Evolutionary conservation across 2,329 filamentous ascomycete genomes (phyloP), one percentile per base, ranked within the genome.

Genomic region (Exophiala sideris): DNA sequence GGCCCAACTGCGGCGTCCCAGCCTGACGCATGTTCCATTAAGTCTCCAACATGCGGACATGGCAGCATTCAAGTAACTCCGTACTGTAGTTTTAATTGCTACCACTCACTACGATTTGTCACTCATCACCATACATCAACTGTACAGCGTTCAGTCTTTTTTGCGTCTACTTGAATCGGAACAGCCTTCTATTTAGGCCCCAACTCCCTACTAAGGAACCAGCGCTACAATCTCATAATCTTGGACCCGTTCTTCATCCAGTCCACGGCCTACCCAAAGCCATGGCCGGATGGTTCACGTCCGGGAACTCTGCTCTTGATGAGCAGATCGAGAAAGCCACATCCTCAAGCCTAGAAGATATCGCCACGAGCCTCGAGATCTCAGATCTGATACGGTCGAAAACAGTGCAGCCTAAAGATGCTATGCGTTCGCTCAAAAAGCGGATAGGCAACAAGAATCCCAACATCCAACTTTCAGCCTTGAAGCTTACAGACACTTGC

Each of bases 201-300:
- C 6, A 9, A 9, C 39, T 11, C 18, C 20, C 18, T 20, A 8
- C 3, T 18, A 2, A 41, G 24, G 5, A 29, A 5, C 7, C 24
- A 29, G 2, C 5, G 3, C 24, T 29, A 29, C 24, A 29, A 29
- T 29, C 24, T 3, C 7, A 41, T 3, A 24, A 16, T 46, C 12
- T 32, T 14, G 18, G 11, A 12, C n/a, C 10, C 14, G 14, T 32
- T 39, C 50, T 18, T 39, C 49, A 24, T 32, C 11, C 29, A 8
- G 20, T 47, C 24, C 20, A 36, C 48, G 38, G 32, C 36, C 36
- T 20, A 32, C 12, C 35, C 41, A 32, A 29, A 48, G 87, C 81
- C 80, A 96, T 96, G 91, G 86, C 90, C 70, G 91, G 91, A 80
- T 99, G 92, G 92, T 97, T 95, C 71, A 89, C 88, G 64, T 92